A percentile compares a stretch with the other conserved stretches of the same genome.
Evolutionary conservation across 1,284 basidiomycete genomes (phyloP).

Genomic region (Earliella scabrosa): DNA sequence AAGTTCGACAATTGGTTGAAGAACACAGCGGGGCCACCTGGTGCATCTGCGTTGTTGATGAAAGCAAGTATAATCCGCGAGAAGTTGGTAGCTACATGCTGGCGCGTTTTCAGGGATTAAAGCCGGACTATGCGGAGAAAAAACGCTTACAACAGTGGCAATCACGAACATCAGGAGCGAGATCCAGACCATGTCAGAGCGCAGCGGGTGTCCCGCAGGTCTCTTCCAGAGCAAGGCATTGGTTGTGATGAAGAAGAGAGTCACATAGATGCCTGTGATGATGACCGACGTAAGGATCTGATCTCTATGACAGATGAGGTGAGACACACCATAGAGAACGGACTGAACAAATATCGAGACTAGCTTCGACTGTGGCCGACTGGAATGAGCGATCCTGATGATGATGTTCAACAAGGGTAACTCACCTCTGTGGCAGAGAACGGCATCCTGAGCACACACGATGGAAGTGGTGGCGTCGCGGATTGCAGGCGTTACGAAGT

Average conservation of each 20-base stretch:
- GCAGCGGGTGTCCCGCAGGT: conserved; percentile 2
- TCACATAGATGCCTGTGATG: conserved; percentile 11
- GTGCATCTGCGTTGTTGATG: conserved; percentile 16
- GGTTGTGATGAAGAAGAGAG: conserved; percentile 13
- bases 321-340: conserved; percentile 16
- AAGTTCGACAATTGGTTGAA: conserved; percentile 27
- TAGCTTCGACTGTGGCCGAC: conserved; percentile 10
- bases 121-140: too few species aligned
- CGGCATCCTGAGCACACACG: background rate
- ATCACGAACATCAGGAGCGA: conserved; percentile 16
- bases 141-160: conserved; percentile 20
- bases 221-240: conserved; percentile 7
- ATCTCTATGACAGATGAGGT: background rate
- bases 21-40: conserved; percentile 28
- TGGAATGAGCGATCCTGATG: background rate
- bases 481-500: too few species aligned
- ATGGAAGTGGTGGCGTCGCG: too few species aligned
- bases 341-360: conserved; percentile 24
- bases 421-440: conserved; percentile 16
- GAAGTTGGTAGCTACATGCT: conserved; percentile 28
- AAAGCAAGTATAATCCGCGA: conserved; percentile 30
- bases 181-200: conserved; percentile 8
- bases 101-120: too few species aligned
- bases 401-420: background rate
- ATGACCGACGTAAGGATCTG: background rate